phyloP scores from a whole-genome alignment of 2,329 filamentous ascomycete species.

The Hypoxylon sp. region DNA sequence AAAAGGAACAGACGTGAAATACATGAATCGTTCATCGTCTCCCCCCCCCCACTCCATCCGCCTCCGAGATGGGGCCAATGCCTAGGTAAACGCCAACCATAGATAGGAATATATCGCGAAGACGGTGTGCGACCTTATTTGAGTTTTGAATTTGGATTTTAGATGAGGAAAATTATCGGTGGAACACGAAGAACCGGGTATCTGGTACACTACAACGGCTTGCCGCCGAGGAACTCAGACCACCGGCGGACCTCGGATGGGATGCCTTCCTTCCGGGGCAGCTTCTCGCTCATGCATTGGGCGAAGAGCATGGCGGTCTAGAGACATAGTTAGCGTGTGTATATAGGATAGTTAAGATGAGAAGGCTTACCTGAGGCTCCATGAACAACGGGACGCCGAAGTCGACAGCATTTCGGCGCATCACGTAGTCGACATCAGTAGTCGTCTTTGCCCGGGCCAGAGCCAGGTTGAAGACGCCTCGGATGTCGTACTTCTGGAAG shows the following conservation, averaged over 20 bases:
- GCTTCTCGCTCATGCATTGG: slow-evolving; percentile 96
- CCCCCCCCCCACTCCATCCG: slow-evolving; percentile 9
- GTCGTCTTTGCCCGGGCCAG: slow-evolving; percentile 85
- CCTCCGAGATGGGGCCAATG: slow-evolving; percentile 12
- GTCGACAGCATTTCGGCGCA: slow-evolving; percentile 97
- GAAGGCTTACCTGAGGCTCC: slow-evolving; percentile 87
- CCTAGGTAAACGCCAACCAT: slow-evolving; percentile 31
- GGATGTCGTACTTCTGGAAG: slow-evolving; percentile 97
- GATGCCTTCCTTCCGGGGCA: slow-evolving; percentile 89
- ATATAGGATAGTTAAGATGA: neutral
- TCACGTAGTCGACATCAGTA: slow-evolving; percentile 95
- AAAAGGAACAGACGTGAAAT: slow-evolving; percentile 2
- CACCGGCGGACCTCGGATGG: slow-evolving; percentile 92
- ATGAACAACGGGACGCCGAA: slow-evolving; percentile 98
- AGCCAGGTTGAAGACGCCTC: slow-evolving; percentile 95
- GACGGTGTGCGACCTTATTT: slow-evolving; percentile 6
- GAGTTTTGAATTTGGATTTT: neutral
- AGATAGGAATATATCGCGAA: slow-evolving; percentile 10
- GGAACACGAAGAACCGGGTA: slow-evolving; percentile 16
- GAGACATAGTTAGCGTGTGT: slow-evolving; percentile 15
- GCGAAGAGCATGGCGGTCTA: slow-evolving; percentile 97
- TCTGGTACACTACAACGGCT: slow-evolving; percentile 73
- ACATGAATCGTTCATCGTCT: slow-evolving; percentile 20
- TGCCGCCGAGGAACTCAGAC: slow-evolving; percentile 94
- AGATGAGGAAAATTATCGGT: neutral